Conservation (phyloP, 2,329 filamentous ascomycete species). For the Aspergillaceae sp. region DNA sequence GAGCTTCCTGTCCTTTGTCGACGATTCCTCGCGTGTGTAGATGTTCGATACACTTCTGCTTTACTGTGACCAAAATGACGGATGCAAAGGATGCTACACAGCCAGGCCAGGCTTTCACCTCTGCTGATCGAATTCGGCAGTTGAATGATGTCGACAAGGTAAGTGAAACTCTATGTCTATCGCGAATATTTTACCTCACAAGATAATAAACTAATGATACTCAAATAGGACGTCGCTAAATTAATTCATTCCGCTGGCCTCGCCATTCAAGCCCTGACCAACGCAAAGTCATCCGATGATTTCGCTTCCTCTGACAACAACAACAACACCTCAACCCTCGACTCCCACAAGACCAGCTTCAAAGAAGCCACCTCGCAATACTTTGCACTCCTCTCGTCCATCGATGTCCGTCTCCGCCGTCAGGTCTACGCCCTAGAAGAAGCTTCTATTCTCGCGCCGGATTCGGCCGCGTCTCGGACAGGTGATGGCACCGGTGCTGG, state of each 20-base stretch:
- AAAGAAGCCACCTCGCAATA: constrained; percentile 52
- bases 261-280: constrained; percentile 56
- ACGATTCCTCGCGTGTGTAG: background rate
- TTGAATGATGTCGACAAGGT: constrained; percentile 70
- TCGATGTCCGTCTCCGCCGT: constrained; percentile 65
- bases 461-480: constrained; percentile 24
- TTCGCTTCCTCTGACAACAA: constrained; percentile 18
- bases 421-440: constrained; percentile 76
- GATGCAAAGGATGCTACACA: constrained; percentile 14
- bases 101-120: constrained; percentile 47
- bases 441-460: constrained; percentile 58
- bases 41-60: background rate
- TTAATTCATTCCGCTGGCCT: constrained; percentile 53
- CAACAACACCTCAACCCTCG: constrained; percentile 30
- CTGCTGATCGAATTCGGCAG: constrained; percentile 70
- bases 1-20: background rate
- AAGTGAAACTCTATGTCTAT: constrained; percentile 2
- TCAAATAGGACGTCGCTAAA: constrained; percentile 40
- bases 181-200: background rate
- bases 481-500: constrained; percentile 21
- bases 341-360: constrained; percentile 52
- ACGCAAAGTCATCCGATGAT: constrained; percentile 30
- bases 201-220: background rate
- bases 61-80: constrained; percentile 12
- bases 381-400: constrained; percentile 61